Conservation (phyloP, 805 yeast genomes). For the Lipomyces oligophaga region DNA sequence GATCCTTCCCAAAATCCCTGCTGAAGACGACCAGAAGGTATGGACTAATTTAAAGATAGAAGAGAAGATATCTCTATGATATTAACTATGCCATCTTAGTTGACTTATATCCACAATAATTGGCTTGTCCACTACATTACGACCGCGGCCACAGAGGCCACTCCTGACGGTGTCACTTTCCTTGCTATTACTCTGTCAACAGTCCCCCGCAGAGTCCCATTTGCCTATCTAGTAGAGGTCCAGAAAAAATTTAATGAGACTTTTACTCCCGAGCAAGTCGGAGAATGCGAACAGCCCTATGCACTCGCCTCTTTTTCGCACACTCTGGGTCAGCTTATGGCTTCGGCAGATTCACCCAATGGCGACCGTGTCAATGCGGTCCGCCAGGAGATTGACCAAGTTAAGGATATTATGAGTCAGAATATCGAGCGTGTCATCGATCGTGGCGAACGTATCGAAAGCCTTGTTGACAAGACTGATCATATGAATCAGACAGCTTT, state of each 20-base stretch:
- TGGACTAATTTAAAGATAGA: no score
- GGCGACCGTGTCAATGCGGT: conserved; percentile 31
- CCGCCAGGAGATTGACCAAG: conserved; percentile 55
- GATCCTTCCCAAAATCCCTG: conserved; percentile 29
- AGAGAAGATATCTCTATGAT: no score
- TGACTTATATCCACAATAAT: conserved; percentile 36
- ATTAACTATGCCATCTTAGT: conserved; percentile 12
- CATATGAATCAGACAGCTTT: conserved; percentile 61
- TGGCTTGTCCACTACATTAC: conserved; percentile 36
- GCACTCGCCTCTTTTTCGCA: conserved; percentile 23
- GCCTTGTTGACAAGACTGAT: conserved; percentile 75
- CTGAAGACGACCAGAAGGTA: conserved; percentile 33
- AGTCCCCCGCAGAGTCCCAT: conserved; percentile 32
- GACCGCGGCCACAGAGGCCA: conserved; percentile 25
- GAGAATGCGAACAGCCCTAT: conserved; percentile 21
- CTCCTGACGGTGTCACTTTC: conserved; percentile 35
- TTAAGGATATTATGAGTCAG: conserved; percentile 64
- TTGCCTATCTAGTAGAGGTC: conserved; percentile 30
- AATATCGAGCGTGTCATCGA: conserved; percentile 67
- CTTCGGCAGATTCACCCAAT: conserved; percentile 12
- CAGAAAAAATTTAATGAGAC: conserved; percentile 26
- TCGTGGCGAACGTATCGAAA: conserved; percentile 72
- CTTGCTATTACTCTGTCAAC: conserved; percentile 31
- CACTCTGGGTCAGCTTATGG: conserved; percentile 23
- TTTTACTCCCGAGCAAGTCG: conserved; percentile 22